These are phyloP conservation scores for Mycena filopes DNA, from an alignment of 768 basidiomycete species.

Conservation along the genomic window DNA sequence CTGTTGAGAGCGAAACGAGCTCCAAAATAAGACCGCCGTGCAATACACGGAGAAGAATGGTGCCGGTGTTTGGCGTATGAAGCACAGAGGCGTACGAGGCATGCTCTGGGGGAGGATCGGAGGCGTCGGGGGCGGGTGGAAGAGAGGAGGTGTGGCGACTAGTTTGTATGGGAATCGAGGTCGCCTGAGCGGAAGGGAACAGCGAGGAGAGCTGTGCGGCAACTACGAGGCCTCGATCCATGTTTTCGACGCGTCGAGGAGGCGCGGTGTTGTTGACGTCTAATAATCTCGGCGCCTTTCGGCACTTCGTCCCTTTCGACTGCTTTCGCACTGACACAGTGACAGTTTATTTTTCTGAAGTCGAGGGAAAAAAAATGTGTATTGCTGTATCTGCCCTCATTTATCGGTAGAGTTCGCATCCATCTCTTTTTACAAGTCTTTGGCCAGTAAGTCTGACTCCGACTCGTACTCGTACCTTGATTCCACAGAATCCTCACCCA, in stretches of 20 bases:
- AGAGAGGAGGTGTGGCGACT: slow-evolving; percentile 64
- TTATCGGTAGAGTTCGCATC: no score
- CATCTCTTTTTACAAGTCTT: no score
- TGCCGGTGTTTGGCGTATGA: slow-evolving; percentile 66
- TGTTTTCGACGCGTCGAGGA: slow-evolving; percentile 22
- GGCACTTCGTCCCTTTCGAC: no score
- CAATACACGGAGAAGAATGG: slow-evolving; percentile 78
- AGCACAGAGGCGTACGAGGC: slow-evolving; percentile 72
- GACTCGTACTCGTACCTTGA: no score
- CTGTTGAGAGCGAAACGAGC: slow-evolving; percentile 75
- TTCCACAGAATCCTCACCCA: no score
- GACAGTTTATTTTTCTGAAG: no score
- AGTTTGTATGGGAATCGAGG: slow-evolving; percentile 67
- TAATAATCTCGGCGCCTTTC: neutral
- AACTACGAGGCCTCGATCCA: slow-evolving; percentile 58
- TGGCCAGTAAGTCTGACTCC: no score
- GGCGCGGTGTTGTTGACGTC: neutral
- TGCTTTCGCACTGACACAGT: no score
- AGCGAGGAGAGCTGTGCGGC: slow-evolving; percentile 74
- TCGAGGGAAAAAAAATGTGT: no score
- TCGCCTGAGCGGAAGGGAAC: slow-evolving; percentile 61
- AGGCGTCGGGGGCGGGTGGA: slow-evolving; percentile 52
- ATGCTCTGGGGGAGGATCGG: slow-evolving; percentile 73
- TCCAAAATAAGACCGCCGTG: slow-evolving; percentile 81
- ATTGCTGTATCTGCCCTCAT: no score